These are phyloP conservation scores for Blastosporella zonata DNA, from an alignment of 1,284 basidiomycete species.

Conservation along the genomic window DNA sequence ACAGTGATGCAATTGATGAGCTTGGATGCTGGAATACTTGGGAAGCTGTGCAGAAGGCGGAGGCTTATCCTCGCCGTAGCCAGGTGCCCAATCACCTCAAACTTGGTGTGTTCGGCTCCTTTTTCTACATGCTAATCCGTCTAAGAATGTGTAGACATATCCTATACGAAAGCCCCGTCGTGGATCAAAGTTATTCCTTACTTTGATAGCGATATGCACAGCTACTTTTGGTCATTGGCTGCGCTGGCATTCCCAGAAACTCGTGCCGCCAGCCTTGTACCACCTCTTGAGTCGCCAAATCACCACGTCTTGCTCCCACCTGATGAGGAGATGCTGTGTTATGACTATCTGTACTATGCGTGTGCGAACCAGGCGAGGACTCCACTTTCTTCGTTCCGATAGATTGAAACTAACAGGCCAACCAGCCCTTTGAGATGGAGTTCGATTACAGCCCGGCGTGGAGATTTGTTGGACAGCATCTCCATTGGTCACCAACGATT, in stretches of 20 bases:
- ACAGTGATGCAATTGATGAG: conserved; percentile 44
- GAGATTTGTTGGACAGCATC: conserved; percentile 46
- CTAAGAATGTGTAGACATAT: conserved; percentile 30
- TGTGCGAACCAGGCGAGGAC: conserved; percentile 38
- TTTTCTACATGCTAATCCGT: background rate
- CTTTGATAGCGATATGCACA: conserved; percentile 36
- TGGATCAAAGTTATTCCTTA: conserved; percentile 42
- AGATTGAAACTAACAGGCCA: background rate
- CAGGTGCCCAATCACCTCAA: conserved; percentile 41
- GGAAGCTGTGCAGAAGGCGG: conserved; percentile 47
- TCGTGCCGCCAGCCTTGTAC: conserved; percentile 28
- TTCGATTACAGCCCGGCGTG: conserved; percentile 47
- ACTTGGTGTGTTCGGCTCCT: conserved; percentile 42
- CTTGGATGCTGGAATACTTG: conserved; percentile 73
- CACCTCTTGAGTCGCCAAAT: conserved; percentile 32
- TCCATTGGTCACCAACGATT: conserved; percentile 41
- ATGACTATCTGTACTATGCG: conserved; percentile 50
- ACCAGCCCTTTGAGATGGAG: conserved; percentile 38
- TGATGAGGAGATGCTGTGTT: conserved; percentile 50
- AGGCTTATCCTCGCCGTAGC: conserved; percentile 45
- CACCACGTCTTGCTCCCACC: conserved; percentile 38
- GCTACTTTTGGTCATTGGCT: conserved; percentile 37
- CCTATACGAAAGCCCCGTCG: conserved; percentile 36
- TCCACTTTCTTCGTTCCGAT: background rate
- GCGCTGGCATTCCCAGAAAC: conserved; percentile 38